Base-by-base conservation (phyloP, 2,329 filamentous ascomycete genomes). In the Rhinocladiella similis region DNA sequence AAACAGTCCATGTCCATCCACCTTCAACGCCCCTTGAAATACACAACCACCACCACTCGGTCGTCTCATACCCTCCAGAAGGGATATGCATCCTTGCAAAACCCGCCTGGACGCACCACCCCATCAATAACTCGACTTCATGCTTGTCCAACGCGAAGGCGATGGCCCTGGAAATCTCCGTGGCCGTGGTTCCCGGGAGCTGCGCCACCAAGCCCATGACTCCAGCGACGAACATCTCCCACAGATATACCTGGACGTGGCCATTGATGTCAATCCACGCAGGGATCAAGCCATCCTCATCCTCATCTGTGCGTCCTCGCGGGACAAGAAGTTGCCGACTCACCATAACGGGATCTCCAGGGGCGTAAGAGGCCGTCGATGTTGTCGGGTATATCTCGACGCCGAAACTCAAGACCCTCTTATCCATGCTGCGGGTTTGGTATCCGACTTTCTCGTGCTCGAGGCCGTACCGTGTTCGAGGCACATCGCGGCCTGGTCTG, bases 211-310 rank as follows among this genome's bases (percentile, higher is more conserved):
- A 67, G 1, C 75, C 73, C 3, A 79, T 54, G 3, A 78, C 69
- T 3, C 74, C 71, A 1, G 69, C 71, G 12, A 77, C 56, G 10
- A 72, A 70, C 48, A 72, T 66, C 10, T 76, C 70, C 78, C 78
- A 81, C 18, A 73, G 62, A 5, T 64, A 45, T 12, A 63, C 59
- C 3, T 72, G 65, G 12, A 75, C 61, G 13, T 70, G 65, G 1
- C 71, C 73, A 52, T 80, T 74, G 48, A 80, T 76, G 61, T 80
- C 77, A 51, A 74, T 69, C 78, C 78, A 81, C 13, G 79, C 51
- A 0, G 78, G 78, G 19, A 77, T 72, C 36, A 67, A 72, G 10
- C 60, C 49, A 13, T 46, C 20, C 6, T 61, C 45, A 22, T 62
- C 25, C 9, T 38, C 47, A 7, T 61, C 45, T 27, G 65, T 59